Conservation (phyloP, 1,284 basidiomycete genomes). For the Fomitopsis schrenkii region DNA sequence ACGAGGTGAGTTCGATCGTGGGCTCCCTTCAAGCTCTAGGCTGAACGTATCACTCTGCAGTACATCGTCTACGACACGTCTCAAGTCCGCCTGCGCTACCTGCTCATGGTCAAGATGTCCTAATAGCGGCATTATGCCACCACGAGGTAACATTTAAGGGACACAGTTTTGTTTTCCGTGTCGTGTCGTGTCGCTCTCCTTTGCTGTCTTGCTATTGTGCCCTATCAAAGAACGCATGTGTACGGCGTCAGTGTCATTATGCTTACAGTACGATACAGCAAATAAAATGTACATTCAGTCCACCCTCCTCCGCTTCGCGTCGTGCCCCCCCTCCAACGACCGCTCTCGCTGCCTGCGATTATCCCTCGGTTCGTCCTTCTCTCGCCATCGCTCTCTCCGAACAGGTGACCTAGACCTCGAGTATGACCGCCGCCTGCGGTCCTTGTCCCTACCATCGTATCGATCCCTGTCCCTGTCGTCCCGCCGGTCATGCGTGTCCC, state of each 20-base stretch:
- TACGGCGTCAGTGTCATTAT: not conserved
- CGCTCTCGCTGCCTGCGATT: constrained; percentile 38
- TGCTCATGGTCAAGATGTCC: constrained; percentile 40
- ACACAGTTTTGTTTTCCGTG: too few relatives aligned
- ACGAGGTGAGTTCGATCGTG: constrained; percentile 38
- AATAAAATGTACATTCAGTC: constrained; percentile 13
- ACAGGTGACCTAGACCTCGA: constrained; percentile 29
- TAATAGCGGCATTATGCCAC: constrained; percentile 1
- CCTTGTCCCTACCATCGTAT: constrained; percentile 6
- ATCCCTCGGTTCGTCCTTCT: constrained; percentile 11
- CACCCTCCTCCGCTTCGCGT: constrained; percentile 32
- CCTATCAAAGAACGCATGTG: not conserved
- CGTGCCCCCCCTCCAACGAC: constrained; percentile 26
- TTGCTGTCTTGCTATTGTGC: not conserved
- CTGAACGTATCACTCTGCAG: constrained; percentile 11
- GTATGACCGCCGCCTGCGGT: constrained; percentile 27
- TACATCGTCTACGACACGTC: constrained; percentile 37
- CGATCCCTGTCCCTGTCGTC: constrained; percentile 11
- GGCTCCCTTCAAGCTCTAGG: not conserved
- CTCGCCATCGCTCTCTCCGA: constrained; percentile 21
- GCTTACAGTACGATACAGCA: not conserved
- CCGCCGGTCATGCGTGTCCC: constrained; percentile 4
- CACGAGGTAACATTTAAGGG: too few relatives aligned
- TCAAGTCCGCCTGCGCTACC: constrained; percentile 38
- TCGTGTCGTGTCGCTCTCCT: not conserved